A percentile compares a stretch with the other conserved stretches of the same genome.
Conservation (phyloP, 208 protist genomes). For the Acanthamoeba culbertsoni region DNA sequence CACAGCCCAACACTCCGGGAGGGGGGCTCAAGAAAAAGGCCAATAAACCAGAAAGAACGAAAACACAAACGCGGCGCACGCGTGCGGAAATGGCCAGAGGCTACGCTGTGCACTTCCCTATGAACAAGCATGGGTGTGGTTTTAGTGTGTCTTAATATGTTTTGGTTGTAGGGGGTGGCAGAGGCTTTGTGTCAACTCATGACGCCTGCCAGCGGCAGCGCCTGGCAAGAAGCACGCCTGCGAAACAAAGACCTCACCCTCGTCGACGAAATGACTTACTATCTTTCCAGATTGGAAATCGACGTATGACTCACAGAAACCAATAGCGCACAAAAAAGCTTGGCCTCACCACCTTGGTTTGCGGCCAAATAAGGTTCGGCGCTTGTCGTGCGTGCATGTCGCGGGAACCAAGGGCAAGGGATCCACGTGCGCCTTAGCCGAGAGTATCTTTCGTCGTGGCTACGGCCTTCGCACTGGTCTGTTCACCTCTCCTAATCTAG, state of each 20-base stretch:
- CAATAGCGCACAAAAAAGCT: no score
- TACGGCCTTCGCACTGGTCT: constrained; percentile 67
- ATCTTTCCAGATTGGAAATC: background rate
- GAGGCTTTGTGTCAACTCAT: background rate
- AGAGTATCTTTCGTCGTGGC: constrained; percentile 64
- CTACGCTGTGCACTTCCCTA: background rate
- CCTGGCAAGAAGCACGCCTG: background rate
- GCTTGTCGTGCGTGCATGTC: constrained; percentile 68
- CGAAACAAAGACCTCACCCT: constrained; percentile 14
- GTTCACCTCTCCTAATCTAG: constrained; percentile 72
- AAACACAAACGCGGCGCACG: no score
- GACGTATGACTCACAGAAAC: background rate
- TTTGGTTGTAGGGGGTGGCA: background rate
- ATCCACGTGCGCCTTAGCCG: constrained; percentile 68
- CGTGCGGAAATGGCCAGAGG: no score
- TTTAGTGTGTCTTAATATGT: background rate
- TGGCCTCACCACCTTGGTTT: no score
- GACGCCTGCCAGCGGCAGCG: background rate
- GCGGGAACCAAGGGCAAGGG: constrained; percentile 77
- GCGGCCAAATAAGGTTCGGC: no score
- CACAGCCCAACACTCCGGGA: background rate
- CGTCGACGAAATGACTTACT: constrained; percentile 12
- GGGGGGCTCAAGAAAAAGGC: no score
- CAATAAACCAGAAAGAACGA: no score
- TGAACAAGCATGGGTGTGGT: background rate